Evolutionary conservation across 73 alveolate species (phyloP), one percentile per base, ranked within the genome.

Genomic region (Paramecium sexaurelia): DNA sequence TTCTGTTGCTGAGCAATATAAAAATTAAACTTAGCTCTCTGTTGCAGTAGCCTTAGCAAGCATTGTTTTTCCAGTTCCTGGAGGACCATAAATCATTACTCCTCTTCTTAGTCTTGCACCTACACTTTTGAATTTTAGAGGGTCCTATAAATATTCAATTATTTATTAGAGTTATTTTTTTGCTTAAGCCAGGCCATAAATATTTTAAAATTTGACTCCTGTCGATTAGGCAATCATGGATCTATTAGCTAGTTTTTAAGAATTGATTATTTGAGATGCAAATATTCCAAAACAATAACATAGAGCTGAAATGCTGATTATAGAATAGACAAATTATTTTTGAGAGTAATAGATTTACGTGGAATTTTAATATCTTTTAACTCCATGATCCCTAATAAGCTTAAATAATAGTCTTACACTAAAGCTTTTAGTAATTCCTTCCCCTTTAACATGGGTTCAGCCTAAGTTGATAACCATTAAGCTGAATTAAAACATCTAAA

Each of bases 1-100:
- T 92, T 96, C 99, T 5, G 98, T 94, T 11, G 98, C 99, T 19
- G 96, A 90, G 22, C 95, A 90, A 41, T 85, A 95, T 6, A 97
- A 78, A 71, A 97, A 97, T 39, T 88, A 93, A 3, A 95, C 95
- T 2, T 96, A 95, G 39, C 98, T 94, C 87, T 97, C 99, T 9
- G 95, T 82, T 39, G 99, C 99, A 27, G 97, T 96, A 47, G 98
- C 99, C 69, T 97, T 97, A 45, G 99, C 99, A 27, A 97, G 55
- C 92, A 97, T 84, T 6, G 99, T 97, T 78, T 97, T 97, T 27
- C 99, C 99, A 47, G 99, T 96, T 22, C 99, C 94, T 40, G 94
- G 94, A 24, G 94, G 94, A 41, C 94, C 94, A 88, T 68, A 88
- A 88, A 88, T 88, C 55, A 88, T 56, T 13, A 88, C 61, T 43